A percentile compares a stretch with the other conserved stretches of the same genome.
Conservation (phyloP, 176 grass and related monocot species). For the Triticum dicoccoides region DNA sequence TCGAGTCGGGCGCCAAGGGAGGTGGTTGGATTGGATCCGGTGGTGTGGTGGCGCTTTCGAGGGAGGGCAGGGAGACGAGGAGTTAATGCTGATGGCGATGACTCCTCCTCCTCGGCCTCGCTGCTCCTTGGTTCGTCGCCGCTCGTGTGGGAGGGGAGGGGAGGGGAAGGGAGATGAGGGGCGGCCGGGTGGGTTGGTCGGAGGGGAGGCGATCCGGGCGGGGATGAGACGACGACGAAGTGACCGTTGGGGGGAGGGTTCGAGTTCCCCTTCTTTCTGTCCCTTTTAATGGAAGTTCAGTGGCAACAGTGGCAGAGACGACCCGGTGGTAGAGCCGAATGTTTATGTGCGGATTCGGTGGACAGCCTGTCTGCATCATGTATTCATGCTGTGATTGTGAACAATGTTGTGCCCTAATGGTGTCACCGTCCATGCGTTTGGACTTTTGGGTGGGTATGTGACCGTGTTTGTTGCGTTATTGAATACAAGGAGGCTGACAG, state of each 20-base stretch:
- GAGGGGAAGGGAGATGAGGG: neutral
- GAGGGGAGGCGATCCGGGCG: neutral
- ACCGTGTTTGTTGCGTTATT: no score
- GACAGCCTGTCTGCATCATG: neutral
- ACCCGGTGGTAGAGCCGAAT: neutral
- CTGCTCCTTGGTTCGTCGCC: neutral
- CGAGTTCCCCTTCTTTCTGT: neutral
- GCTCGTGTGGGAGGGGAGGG: neutral
- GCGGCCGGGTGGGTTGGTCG: neutral
- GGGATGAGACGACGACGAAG: neutral
- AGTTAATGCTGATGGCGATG: slow-evolving; percentile 41
- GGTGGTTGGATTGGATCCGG: slow-evolving; percentile 23
- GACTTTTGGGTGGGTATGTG: no score
- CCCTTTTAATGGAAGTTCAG: neutral
- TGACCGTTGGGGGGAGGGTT: neutral
- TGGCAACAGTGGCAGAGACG: neutral
- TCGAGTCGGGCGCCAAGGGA: neutral
- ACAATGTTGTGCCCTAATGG: neutral
- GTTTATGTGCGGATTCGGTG: neutral
- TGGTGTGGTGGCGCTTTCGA: slow-evolving; percentile 49
- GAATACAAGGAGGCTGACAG: no score
- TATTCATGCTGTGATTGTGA: neutral
- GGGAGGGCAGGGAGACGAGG: neutral
- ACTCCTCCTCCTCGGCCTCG: neutral
- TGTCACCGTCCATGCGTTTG: neutral